Evolutionary conservation across 148 eudicot genomes (phyloP), one percentile per base, ranked within the genome.

Genomic region (Mesembryanthemum crystallinum): DNA sequence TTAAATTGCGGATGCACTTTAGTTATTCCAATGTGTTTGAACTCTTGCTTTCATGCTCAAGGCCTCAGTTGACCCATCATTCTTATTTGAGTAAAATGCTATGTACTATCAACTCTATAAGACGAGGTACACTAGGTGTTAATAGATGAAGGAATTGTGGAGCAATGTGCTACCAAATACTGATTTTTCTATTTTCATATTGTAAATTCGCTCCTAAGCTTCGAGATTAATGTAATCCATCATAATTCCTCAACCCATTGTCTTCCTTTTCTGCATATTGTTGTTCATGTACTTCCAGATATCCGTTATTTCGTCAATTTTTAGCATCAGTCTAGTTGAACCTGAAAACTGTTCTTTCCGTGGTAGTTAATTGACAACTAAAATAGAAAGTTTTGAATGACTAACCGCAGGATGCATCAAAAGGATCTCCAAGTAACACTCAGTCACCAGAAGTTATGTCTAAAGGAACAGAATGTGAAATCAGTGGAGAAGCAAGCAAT

Each of bases 401-500:
- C 69, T 75, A 29, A 66, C 59, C 52, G 57, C 86, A 86, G 91
- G 88, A 84, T 72, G 63, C 80, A 13, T 59, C 21, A 52, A 45
- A 83, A 76, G 81, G 84, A 60, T 85, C 86, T 51, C 85, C 84
- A 39, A 81, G 66, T 71, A 61, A 64, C 49, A 55, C 73, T 79
- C 87, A 80, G 43, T 92, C 92, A 54, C 88, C 89, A 63, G 91
- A 88, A 75, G 87, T 83, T 78, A 79, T 85, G 10, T 88, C 89
- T 55, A 86, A 84, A 82, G 80, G 73, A 27, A 61, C 65, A 55
- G 64, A 67, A 24, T 27, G 42, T 42, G 79, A 74, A 70, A 33
- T 35, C 21, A 65, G 32, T 30, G 33, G 59, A 69, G 79, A 69
- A 59, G 77, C 33, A 27, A 47, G n/a, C 29, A 24, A 67, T 0